Evolutionary conservation across 1,284 basidiomycete species (phyloP).

Genomic region (Peniophora sp.): DNA sequence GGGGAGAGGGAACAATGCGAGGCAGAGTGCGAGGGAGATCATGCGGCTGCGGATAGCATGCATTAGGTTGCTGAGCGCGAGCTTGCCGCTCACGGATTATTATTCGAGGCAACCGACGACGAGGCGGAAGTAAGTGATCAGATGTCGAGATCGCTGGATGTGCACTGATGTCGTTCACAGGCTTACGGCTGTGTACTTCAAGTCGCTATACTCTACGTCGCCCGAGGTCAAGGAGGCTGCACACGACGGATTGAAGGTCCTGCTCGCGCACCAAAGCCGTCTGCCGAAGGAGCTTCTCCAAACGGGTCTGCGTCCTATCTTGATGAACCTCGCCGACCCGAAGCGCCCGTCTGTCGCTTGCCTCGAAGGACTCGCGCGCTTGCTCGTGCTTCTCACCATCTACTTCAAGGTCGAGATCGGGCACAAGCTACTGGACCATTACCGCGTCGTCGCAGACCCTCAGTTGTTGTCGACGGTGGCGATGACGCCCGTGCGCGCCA

Average conservation of each 20-base stretch:
- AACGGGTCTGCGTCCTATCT: constrained; percentile 89
- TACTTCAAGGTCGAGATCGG: constrained; percentile 99
- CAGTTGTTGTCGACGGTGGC: constrained; percentile 79
- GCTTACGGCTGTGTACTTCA: constrained; percentile 96
- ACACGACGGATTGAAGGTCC: constrained; percentile 88
- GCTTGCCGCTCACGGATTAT: constrained; percentile 93
- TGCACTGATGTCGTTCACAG: constrained; percentile 28
- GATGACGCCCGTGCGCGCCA: constrained; percentile 74
- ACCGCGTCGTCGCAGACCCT: constrained; percentile 81
- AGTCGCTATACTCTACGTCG: constrained; percentile 93
- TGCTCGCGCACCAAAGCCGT: constrained; percentile 84
- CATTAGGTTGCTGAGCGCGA: constrained; percentile 87
- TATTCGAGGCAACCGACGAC: constrained; percentile 77
- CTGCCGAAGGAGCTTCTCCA: constrained; percentile 95
- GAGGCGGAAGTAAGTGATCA: constrained; percentile 63
- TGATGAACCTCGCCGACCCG: constrained; percentile 97
- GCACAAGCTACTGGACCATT: constrained; percentile 94
- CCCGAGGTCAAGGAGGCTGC: constrained; percentile 94
- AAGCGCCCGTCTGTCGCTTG: constrained; percentile 93
- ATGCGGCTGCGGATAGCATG: constrained; percentile 93
- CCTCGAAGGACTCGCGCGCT: constrained; percentile 90
- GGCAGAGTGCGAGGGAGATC: constrained; percentile 80
- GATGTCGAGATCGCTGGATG: constrained; percentile 5
- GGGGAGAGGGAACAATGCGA: constrained; percentile 57
- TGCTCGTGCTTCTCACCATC: constrained; percentile 92